Base-by-base conservation (phyloP, 352 stramenopile genomes). In the Pythium phragmiticola region DNA sequence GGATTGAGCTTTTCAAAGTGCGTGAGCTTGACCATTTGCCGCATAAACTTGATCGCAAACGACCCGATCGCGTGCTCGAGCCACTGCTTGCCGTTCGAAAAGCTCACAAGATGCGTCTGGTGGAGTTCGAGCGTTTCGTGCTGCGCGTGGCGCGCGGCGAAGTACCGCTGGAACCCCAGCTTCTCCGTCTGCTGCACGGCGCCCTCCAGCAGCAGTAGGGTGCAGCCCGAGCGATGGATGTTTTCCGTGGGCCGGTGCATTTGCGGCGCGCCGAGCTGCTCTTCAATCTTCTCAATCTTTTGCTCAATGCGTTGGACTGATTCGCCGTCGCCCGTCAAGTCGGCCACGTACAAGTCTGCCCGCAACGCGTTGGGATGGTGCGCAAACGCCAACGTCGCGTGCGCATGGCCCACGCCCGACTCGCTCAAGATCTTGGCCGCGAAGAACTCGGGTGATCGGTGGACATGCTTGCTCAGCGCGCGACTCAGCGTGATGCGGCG, bases 21-120 rank as follows among this genome's bases (percentile, higher is more conserved):
- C 21, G 76, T 81, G 45, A 93, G 51, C 51, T 87, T 89, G 34
- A 92, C 80, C 82, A 93, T 92, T 66, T 93, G 82, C 57, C 88
- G 79, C 9, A 89, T 71, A 62, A 93, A 89, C 45, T 83, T 87
- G 9, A 79, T 75, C 41, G 78, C 78, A 62, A 93, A 90, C 33
- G 72, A 78, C 19, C 65, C 70, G 13, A 74, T 72, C 33, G 84
- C 79, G 39, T 90, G 74, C 11, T 88, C 75, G 36, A 88, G 82
- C 84, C 84, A 93, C 49, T 84, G 59, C 16, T 72, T 48, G 4
- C 82, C 80, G 51, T 89, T 90, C 72, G 88, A 86, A 57, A 86
- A 93, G 51, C 73, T 86, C 48, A 89, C 71, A 26, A 92, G 68
- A 43, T 93, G 84, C 11, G 77, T 80, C 69, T 93, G 84, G 33